Base-by-base conservation (phyloP, 768 basidiomycete genomes). In the Rhizopogon vesiculosus region DNA sequence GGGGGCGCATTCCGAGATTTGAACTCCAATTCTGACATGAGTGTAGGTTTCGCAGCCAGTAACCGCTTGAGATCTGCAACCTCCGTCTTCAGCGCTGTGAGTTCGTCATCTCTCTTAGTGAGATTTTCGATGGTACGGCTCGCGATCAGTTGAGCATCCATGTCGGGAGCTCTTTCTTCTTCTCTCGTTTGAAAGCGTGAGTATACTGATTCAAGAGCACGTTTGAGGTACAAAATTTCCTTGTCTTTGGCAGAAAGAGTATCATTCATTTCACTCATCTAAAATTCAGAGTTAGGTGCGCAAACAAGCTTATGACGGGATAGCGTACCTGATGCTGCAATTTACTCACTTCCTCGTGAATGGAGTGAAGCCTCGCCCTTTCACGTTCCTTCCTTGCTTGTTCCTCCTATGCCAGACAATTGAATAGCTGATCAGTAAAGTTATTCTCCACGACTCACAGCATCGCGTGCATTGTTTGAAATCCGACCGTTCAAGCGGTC, bases 131-230 rank as follows among this genome's bases (percentile, higher is more conserved):
- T 84, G 2, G 85, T 80, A 35, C 80, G 81, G n/a, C 76, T 78
- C 0, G 85, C 90, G 59, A 95, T 86, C 12, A 76, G 62, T 53
- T 86, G 81, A 3, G 87, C 79, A 61, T 92, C 88, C 46, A 86
- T 65, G 48, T 83, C 82, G 0, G 76, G 69, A 46, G 68, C 76
- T 43, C 75, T 77, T 22, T 62, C 65, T 25, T 76, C 76, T 49
- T 80, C 78, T 43, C 80, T 70, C 5, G 80, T 75, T 5, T 79
- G 76, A 66, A 94, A 87, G n/a, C 89, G 80, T 10, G 85, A 85
- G 68, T 91, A 91, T 5, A 95, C 87, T 7, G 89, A 87, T 68
- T 93, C 91, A 39, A 97, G 74, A n/a, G 91, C 89, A 13, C 87
- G 85, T 64, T 92, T 91, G 40, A 94, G 78, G 62, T 87, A 90